A percentile compares a stretch with the other conserved stretches of the same genome.
Conservation (phyloP, 805 yeast genomes). For the Blastobotrys parvus region DNA sequence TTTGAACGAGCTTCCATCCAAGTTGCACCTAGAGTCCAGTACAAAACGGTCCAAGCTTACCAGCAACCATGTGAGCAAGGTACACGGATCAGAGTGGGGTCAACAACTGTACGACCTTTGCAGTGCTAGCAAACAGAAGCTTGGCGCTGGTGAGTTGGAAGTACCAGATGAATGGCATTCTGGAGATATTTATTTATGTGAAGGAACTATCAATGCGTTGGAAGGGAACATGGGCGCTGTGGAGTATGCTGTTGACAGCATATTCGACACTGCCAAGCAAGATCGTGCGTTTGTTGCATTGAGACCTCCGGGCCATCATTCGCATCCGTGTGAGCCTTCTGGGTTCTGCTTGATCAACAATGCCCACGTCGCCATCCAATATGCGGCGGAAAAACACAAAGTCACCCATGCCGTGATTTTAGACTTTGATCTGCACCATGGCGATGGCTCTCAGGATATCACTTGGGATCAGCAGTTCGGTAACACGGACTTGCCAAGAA, state of each 20-base stretch:
- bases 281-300: slow-evolving; percentile 55
- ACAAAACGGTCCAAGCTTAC: slow-evolving; percentile 40
- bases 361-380: slow-evolving; percentile 73
- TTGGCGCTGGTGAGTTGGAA: slow-evolving; percentile 49
- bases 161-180: slow-evolving; percentile 78
- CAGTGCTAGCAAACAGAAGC: slow-evolving; percentile 45
- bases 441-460: slow-evolving; percentile 83
- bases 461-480: slow-evolving; percentile 50
- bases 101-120: slow-evolving; percentile 49
- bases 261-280: slow-evolving; percentile 26
- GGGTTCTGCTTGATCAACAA: slow-evolving; percentile 79
- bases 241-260: slow-evolving; percentile 58
- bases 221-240: slow-evolving; percentile 73
- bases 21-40: slow-evolving; percentile 41
- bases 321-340: slow-evolving; percentile 74
- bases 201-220: slow-evolving; percentile 57
- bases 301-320: slow-evolving; percentile 84
- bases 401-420: slow-evolving; percentile 75
- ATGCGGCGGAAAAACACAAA: slow-evolving; percentile 52
- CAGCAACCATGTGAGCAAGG: slow-evolving; percentile 49
- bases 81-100: slow-evolving; percentile 76
- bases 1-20: slow-evolving; percentile 37
- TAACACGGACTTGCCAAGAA: slow-evolving; percentile 28
- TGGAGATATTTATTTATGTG: slow-evolving; percentile 62
- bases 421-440: slow-evolving; percentile 82